Evolutionary conservation across 108 stramenopile species (phyloP).

Genomic region (Nitzschia putrida): DNA sequence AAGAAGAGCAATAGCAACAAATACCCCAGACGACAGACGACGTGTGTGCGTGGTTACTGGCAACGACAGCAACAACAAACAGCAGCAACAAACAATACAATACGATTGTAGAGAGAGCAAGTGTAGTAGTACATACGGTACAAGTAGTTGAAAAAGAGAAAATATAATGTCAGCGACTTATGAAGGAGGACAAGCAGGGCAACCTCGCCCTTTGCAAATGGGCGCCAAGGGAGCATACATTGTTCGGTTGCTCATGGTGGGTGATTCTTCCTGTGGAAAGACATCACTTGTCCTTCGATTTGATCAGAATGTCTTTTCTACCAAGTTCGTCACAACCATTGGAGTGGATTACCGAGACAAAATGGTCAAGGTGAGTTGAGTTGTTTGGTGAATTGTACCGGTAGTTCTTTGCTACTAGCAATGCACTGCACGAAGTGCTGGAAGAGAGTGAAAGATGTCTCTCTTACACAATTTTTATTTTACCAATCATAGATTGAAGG

Average conservation of each 20-base stretch:
- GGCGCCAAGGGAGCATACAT: slow-evolving; percentile 91
- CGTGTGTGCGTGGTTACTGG: not conserved
- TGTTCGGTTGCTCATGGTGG: slow-evolving; percentile 88
- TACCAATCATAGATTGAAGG: slow-evolving; percentile 66
- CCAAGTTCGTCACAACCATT: slow-evolving; percentile 93
- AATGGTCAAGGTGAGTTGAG: slow-evolving; percentile 80
- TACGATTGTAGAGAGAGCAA: too few species aligned
- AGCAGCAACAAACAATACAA: not conserved
- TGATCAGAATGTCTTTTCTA: slow-evolving; percentile 91
- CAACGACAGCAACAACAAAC: not conserved
- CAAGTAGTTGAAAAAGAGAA: not conserved
- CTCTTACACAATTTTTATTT: too few species aligned
- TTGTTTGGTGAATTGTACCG: too few species aligned
- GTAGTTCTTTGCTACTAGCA: too few species aligned
- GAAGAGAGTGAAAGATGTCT: too few species aligned
- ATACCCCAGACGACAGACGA: too few species aligned
- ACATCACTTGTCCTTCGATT: slow-evolving; percentile 86
- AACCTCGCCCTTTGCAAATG: slow-evolving; percentile 85
- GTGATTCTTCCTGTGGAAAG: slow-evolving; percentile 88
- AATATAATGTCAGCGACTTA: not conserved
- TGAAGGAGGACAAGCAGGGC: slow-evolving; percentile 16
- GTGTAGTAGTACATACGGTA: not conserved
- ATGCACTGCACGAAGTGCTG: too few species aligned
- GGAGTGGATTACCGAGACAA: slow-evolving; percentile 96
- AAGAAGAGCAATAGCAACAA: too few species aligned